phyloP scores from a whole-genome alignment of 1,284 basidiomycete genomes.

The Apiotrichum brassicae region DNA sequence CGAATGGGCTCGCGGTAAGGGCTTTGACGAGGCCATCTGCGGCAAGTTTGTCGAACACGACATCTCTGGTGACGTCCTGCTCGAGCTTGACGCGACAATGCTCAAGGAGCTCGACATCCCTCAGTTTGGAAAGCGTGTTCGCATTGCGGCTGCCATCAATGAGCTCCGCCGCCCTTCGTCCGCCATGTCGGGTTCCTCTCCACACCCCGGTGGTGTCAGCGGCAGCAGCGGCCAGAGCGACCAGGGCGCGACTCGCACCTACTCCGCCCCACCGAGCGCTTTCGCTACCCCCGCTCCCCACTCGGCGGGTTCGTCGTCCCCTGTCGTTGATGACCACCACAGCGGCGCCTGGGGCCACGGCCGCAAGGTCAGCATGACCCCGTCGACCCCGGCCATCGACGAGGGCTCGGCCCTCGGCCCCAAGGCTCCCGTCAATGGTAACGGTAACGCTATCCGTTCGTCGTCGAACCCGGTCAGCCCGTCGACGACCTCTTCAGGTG shows the following conservation, averaged over 20 bases:
- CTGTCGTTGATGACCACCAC: conserved; percentile 16
- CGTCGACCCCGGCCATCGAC: conserved; percentile 20
- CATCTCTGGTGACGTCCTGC: conserved; percentile 91
- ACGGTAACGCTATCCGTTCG: background rate
- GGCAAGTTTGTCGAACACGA: conserved; percentile 86
- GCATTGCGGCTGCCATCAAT: conserved; percentile 88
- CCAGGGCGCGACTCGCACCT: background rate
- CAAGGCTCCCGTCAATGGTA: background rate
- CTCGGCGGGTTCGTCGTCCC: background rate
- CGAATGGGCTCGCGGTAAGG: conserved; percentile 76
- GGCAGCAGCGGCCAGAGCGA: background rate
- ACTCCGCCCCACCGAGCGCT: conserved; percentile 3
- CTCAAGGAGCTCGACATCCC: conserved; percentile 94
- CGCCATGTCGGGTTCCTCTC: conserved; percentile 35
- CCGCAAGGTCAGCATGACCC: conserved; percentile 33
- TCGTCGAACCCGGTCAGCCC: conserved; percentile 8
- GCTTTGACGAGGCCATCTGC: conserved; percentile 75
- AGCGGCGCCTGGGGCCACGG: conserved; percentile 18
- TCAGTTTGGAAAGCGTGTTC: conserved; percentile 89
- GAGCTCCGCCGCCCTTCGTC: conserved; percentile 72
- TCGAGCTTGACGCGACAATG: conserved; percentile 86
- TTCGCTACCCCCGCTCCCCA: background rate
- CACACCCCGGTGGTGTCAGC: conserved; percentile 5
- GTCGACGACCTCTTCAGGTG: background rate
- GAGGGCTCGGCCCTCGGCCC: conserved; percentile 2